These are phyloP conservation scores for Eragrostis curvula DNA, from an alignment of 176 grass and related monocot species.

Conservation along the genomic window DNA sequence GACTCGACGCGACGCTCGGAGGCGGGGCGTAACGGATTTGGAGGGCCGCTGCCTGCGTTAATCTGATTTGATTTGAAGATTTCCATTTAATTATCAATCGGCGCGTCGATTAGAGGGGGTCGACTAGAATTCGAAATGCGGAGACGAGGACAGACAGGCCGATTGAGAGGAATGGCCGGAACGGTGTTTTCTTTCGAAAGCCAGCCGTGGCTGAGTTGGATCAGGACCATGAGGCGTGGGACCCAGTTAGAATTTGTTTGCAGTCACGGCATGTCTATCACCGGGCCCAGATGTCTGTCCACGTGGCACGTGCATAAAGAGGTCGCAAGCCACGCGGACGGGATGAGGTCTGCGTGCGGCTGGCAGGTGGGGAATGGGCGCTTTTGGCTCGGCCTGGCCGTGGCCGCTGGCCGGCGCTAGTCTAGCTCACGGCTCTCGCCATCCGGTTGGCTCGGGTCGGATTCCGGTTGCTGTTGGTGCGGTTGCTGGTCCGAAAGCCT, in stretches of 20 bases:
- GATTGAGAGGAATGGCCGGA: background rate
- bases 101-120: background rate
- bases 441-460: background rate
- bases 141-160: background rate
- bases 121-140: background rate
- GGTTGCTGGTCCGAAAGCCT: background rate
- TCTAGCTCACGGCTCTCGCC: background rate
- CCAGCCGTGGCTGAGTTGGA: background rate
- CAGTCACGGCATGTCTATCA: background rate
- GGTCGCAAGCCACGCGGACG: background rate
- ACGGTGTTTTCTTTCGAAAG: background rate
- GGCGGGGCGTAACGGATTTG: constrained; percentile 33
- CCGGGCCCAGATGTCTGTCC: background rate
- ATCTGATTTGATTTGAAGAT: background rate
- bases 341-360: no score
- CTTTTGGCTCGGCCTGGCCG: background rate
- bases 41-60: background rate
- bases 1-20: background rate
- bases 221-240: background rate
- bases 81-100: background rate
- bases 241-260: background rate
- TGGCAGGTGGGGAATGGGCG: background rate
- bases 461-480: background rate
- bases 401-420: no score
- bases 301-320: background rate